These are phyloP conservation scores for Boechera retrofracta DNA, from an alignment of 345 rosid species.

Conservation along the genomic window DNA sequence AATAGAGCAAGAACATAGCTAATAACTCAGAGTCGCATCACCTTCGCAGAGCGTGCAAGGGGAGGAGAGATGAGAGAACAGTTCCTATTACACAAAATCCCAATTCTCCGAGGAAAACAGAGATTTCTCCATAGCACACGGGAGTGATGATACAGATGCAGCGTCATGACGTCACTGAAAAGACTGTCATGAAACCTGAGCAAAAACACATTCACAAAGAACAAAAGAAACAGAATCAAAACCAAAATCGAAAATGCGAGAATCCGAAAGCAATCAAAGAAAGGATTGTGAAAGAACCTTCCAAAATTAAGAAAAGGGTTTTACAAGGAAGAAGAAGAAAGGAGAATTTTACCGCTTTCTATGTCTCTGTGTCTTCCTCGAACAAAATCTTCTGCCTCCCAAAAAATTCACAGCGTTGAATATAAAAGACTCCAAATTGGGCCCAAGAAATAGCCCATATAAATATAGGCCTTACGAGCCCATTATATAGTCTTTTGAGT, in stretches of 20 bases:
- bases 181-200: slow-evolving; percentile 28
- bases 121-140: slow-evolving; percentile 41
- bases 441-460: not conserved
- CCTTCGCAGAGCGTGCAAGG: slow-evolving; percentile 34
- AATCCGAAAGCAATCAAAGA: not conserved
- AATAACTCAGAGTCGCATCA: not conserved
- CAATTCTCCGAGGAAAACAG: slow-evolving; percentile 7
- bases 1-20: not conserved
- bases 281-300: slow-evolving; percentile 18
- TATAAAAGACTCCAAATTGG: not conserved
- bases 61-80: slow-evolving; percentile 31
- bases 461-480: not conserved
- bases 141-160: slow-evolving; percentile 37
- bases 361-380: slow-evolving; percentile 26
- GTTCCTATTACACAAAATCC: slow-evolving; percentile 25
- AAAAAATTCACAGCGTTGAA: not conserved
- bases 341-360: slow-evolving; percentile 30
- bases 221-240: slow-evolving; percentile 1
- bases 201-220: not conserved
- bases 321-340: not conserved
- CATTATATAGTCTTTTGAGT: not conserved
- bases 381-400: not conserved
- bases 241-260: not conserved
- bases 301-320: slow-evolving; percentile 8
- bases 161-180: slow-evolving; percentile 35